Conservation (phyloP, 768 basidiomycete species). For the Mycena filopes region DNA sequence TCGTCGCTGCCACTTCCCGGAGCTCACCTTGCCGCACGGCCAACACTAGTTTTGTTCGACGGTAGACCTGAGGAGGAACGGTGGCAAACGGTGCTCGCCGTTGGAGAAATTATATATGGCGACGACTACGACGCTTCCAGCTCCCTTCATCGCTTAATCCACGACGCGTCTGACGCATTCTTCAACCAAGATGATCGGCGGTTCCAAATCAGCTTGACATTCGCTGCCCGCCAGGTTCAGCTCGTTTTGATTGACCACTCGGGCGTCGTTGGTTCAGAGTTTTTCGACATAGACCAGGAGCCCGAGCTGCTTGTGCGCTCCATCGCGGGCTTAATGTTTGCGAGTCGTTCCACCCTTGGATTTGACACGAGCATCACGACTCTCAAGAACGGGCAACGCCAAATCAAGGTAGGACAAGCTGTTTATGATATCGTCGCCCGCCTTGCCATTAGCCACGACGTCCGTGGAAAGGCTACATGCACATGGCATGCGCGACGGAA, state of each 20-base stretch:
- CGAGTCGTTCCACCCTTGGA: slow-evolving; percentile 13
- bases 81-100: slow-evolving; percentile 7
- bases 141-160: slow-evolving; percentile 8
- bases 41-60: slow-evolving; percentile 21
- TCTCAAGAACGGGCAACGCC: slow-evolving; percentile 10
- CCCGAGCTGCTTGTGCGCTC: slow-evolving; percentile 19
- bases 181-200: slow-evolving; percentile 24
- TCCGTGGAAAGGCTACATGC: slow-evolving; percentile 18
- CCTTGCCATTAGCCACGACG: slow-evolving; percentile 16
- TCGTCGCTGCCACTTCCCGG: slow-evolving; percentile 8
- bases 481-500: slow-evolving; percentile 21
- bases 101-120: not conserved
- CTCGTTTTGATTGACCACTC: slow-evolving; percentile 21
- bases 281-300: slow-evolving; percentile 11
- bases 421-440: slow-evolving; percentile 19
- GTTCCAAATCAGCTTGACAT: slow-evolving; percentile 20
- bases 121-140: not conserved
- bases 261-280: slow-evolving; percentile 1
- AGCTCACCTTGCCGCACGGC: not conserved
- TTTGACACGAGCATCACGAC: slow-evolving; percentile 21
- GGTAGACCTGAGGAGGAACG: slow-evolving; percentile 12
- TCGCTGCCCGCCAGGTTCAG: slow-evolving; percentile 3
- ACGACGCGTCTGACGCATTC: slow-evolving; percentile 13
- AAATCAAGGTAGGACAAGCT: slow-evolving; percentile 13
- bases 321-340: slow-evolving; percentile 18